These are phyloP conservation scores for Albophoma yamanashiensis DNA, from an alignment of 2,329 filamentous ascomycete genomes.

Conservation along the genomic window DNA sequence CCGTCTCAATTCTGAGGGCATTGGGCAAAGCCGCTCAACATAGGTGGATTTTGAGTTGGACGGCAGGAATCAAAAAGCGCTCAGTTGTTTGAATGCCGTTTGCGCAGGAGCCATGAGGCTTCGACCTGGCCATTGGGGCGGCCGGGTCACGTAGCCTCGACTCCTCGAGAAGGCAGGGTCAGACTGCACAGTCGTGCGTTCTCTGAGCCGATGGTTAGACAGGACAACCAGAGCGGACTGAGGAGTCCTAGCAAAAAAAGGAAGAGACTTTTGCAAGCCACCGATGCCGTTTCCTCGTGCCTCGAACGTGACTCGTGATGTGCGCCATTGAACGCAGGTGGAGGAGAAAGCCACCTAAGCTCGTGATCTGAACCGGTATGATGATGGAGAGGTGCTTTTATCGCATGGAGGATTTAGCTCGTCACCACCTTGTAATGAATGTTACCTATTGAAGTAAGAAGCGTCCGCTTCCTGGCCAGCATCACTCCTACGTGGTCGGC, in stretches of 20 bases:
- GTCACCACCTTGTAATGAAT: no score
- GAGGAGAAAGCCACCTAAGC: no score
- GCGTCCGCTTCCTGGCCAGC: no score
- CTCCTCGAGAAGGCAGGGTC: slow-evolving; percentile 3
- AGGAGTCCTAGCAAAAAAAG: slow-evolving; percentile 31
- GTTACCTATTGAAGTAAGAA: no score
- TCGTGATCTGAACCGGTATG: no score
- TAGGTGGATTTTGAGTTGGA: slow-evolving; percentile 25
- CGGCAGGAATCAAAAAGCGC: slow-evolving; percentile 17
- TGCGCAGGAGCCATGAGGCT: slow-evolving; percentile 5
- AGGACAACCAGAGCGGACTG: slow-evolving; percentile 26
- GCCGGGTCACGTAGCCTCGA: slow-evolving; percentile 4
- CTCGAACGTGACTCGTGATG: not conserved
- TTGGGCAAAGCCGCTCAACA: slow-evolving; percentile 26
- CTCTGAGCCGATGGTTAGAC: slow-evolving; percentile 10
- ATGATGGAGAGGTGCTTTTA: no score
- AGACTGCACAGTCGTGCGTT: slow-evolving; percentile 2
- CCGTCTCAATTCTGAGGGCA: slow-evolving; percentile 23
- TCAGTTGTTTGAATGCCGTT: slow-evolving; percentile 11
- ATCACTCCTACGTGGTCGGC: no score
- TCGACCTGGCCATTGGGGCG: slow-evolving; percentile 20
- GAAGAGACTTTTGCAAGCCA: not conserved
- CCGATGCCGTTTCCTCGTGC: not conserved
- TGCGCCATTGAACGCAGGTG: not conserved
- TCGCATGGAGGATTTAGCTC: no score